Percentiles rank a stretch among this genome's conserved stretches.
Evolutionary conservation across 2,329 filamentous ascomycete genomes (phyloP).

Genomic region (Penicillium sp.): DNA sequence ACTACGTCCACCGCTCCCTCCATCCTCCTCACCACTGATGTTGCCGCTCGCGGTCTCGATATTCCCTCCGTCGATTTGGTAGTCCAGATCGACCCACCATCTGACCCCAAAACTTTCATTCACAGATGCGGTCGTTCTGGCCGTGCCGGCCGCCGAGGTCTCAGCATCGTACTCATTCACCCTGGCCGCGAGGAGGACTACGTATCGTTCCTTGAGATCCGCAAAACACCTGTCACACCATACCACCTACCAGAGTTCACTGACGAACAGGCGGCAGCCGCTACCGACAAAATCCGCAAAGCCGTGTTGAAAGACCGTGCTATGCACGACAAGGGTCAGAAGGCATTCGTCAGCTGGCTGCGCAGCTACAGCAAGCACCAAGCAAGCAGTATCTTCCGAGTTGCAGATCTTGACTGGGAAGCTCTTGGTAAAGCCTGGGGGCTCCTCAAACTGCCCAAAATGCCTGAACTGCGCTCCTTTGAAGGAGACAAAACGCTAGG

Average conservation of each 20-base stretch:
- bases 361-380: constrained; percentile 88
- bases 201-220: constrained; percentile 76
- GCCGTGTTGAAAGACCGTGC: constrained; percentile 57
- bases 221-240: constrained; percentile 74
- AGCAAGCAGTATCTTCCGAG: constrained; percentile 83
- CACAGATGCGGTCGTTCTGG: constrained; percentile 63
- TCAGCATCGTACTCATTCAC: constrained; percentile 81
- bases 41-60: constrained; percentile 85
- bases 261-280: constrained; percentile 56
- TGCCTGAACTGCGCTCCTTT: constrained; percentile 82
- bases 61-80: constrained; percentile 90
- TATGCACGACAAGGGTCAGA: constrained; percentile 81
- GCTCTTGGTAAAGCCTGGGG: constrained; percentile 81
- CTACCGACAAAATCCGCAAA: constrained; percentile 60
- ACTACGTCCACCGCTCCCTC: constrained; percentile 69
- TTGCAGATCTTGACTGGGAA: constrained; percentile 77
- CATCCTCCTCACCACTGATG: constrained; percentile 85
- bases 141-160: constrained; percentile 64
- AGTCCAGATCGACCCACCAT: constrained; percentile 78
- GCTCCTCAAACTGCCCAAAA: constrained; percentile 78
- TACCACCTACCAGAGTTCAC: constrained; percentile 57
- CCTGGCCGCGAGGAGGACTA: constrained; percentile 88
- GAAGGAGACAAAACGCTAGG: constrained; percentile 62
- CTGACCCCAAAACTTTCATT: constrained; percentile 80
- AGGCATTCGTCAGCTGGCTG: constrained; percentile 90